These are phyloP conservation scores for Lactarius tabidus DNA, from an alignment of 768 basidiomycete genomes.

Conservation along the genomic window DNA sequence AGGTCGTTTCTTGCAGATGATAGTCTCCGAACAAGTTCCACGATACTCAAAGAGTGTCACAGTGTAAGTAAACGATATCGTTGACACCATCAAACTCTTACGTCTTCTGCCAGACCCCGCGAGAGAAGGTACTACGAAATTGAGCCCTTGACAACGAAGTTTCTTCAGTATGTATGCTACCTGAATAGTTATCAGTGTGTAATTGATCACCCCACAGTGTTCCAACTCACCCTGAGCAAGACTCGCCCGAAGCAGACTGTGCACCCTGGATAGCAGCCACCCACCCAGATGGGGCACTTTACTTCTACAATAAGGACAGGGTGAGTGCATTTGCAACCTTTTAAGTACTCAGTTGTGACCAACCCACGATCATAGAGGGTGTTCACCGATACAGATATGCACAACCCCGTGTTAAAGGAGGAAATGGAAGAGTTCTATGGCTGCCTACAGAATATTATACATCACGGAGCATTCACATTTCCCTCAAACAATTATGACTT, in stretches of 20 bases:
- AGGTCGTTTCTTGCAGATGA: neutral
- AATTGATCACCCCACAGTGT: neutral
- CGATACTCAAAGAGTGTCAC: neutral
- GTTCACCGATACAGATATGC: constrained; percentile 51
- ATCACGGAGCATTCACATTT: constrained; percentile 10
- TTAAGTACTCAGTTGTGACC: neutral
- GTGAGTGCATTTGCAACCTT: constrained; percentile 9
- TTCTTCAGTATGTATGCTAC: neutral
- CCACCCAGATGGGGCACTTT: constrained; percentile 31
- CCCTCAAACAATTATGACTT: neutral
- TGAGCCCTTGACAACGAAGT: neutral
- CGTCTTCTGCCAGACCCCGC: neutral
- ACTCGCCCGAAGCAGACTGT: neutral
- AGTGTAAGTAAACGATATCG: neutral
- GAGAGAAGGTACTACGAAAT: neutral
- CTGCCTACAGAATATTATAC: neutral
- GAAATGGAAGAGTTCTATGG: constrained; percentile 34
- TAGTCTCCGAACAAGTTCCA: neutral
- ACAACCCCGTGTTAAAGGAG: constrained; percentile 32
- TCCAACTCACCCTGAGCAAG: neutral
- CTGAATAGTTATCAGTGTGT: neutral
- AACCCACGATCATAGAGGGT: constrained; percentile 36
- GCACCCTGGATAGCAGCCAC: constrained; percentile 41
- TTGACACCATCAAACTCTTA: neutral
- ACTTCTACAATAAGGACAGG: neutral